A percentile compares a stretch with the other conserved stretches of the same genome.
Conservation (phyloP, 1,139 yeast genomes). For the Magnusiomyces sp. region DNA sequence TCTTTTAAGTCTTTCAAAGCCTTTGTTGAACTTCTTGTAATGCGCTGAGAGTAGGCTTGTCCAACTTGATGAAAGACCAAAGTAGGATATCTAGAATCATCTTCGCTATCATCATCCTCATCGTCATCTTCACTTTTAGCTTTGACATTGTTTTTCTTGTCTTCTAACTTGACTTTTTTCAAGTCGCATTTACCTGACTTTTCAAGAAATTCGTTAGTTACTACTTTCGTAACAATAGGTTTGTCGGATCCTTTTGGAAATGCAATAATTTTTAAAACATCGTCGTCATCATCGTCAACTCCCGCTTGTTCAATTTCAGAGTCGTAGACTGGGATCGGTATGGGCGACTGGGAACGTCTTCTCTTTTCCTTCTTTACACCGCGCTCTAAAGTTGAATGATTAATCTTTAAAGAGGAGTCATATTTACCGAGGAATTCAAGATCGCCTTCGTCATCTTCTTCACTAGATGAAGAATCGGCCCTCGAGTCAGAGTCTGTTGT, state of each 20-base stretch:
- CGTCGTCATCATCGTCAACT: neutral
- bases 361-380: neutral
- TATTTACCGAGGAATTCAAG: neutral
- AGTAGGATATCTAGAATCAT: neutral
- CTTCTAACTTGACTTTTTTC: neutral
- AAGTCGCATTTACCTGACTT: neutral
- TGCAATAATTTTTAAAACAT: neutral
- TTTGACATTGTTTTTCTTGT: neutral
- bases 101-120: neutral
- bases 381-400: neutral
- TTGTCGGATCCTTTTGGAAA: neutral
- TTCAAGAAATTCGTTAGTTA: neutral
- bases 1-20: too few species aligned
- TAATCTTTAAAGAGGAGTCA: neutral
- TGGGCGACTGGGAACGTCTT: neutral
- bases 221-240: neutral
- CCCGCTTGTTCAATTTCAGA: neutral
- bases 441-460: neutral
- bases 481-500: neutral
- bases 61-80: neutral
- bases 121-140: neutral
- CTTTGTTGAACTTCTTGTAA: neutral
- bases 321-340: neutral
- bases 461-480: neutral
- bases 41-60: neutral